phyloP scores from a whole-genome alignment of 768 basidiomycete genomes.

The Termitomyces sp. region DNA sequence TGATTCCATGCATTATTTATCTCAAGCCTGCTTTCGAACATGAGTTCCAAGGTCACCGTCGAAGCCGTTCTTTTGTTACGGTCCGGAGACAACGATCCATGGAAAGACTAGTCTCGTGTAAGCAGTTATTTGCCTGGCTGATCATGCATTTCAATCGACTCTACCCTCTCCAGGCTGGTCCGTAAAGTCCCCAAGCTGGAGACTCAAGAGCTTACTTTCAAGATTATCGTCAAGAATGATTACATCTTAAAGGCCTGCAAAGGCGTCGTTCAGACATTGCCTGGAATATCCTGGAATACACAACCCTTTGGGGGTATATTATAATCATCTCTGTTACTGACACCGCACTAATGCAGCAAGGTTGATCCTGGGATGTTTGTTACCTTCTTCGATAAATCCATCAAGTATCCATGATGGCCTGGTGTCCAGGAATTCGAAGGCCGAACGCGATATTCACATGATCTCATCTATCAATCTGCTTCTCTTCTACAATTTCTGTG shows the following conservation, averaged over 20 bases:
- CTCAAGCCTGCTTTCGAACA: slow-evolving; percentile 30
- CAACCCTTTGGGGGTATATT: slow-evolving; percentile 49
- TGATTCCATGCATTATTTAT: neutral
- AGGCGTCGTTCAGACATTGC: slow-evolving; percentile 51
- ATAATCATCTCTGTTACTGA: neutral
- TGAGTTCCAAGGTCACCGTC: slow-evolving; percentile 44
- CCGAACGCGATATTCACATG: slow-evolving; percentile 35
- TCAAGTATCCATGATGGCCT: slow-evolving; percentile 36
- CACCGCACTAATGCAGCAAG: slow-evolving; percentile 20
- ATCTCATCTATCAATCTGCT: slow-evolving; percentile 45
- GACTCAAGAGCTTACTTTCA: slow-evolving; percentile 37
- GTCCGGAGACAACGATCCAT: slow-evolving; percentile 40
- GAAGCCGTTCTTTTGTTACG: slow-evolving; percentile 38
- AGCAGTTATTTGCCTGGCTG: slow-evolving; percentile 4
- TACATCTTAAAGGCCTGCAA: slow-evolving; percentile 53
- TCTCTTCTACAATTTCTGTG: slow-evolving; percentile 37
- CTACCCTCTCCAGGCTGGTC: slow-evolving; percentile 33
- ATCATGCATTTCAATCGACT: too few species aligned
- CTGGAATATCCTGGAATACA: slow-evolving; percentile 56
- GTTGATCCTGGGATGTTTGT: slow-evolving; percentile 54
- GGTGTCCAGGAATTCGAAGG: slow-evolving; percentile 26
- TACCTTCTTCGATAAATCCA: slow-evolving; percentile 42
- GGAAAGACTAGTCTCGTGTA: slow-evolving; percentile 57
- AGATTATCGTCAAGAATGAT: slow-evolving; percentile 51
- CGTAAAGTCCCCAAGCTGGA: slow-evolving; percentile 40